phyloP scores from a whole-genome alignment of 306 rosid species.

The Castanea sativa region DNA sequence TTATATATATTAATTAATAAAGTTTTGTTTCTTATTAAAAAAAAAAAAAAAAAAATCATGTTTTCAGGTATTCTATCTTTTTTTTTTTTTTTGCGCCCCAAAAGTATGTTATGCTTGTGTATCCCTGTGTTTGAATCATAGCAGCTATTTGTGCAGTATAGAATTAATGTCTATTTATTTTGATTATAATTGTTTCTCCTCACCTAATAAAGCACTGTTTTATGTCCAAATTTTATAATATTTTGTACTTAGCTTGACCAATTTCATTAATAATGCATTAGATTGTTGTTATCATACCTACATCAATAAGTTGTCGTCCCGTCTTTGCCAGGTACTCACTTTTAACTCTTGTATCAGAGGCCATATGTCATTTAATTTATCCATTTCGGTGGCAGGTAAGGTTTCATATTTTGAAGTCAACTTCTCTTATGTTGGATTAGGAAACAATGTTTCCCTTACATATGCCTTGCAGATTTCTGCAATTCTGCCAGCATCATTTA shows the following conservation, averaged over 20 bases:
- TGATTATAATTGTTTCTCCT: neutral
- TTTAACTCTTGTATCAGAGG: constrained; percentile 91
- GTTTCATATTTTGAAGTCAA: constrained; percentile 15
- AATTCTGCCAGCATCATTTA: constrained; percentile 1
- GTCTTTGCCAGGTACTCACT: constrained; percentile 80
- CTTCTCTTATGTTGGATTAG: constrained; percentile 2
- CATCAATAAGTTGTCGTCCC: constrained; percentile 10
- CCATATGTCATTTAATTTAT: constrained; percentile 89
- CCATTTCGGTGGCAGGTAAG: constrained; percentile 99
- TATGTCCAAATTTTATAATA: neutral
- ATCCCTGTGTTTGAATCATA: neutral
- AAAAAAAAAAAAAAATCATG: neutral
- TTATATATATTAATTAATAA: too few relatives aligned
- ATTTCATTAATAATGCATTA: neutral
- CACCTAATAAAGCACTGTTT: neutral
- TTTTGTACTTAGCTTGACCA: neutral
- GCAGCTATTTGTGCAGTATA: neutral
- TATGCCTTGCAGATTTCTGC: constrained; percentile 4
- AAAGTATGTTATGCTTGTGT: neutral
- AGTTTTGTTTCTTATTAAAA: too few relatives aligned
- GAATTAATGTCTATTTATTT: neutral
- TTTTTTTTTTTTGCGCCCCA: neutral
- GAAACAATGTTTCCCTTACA: constrained; percentile 10
- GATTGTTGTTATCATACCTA: neutral
- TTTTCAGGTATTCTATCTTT: neutral